These are phyloP conservation scores for Microbotryum lychnidis-dioicae DNA, from an alignment of 1,284 basidiomycete genomes.

Conservation along the genomic window DNA sequence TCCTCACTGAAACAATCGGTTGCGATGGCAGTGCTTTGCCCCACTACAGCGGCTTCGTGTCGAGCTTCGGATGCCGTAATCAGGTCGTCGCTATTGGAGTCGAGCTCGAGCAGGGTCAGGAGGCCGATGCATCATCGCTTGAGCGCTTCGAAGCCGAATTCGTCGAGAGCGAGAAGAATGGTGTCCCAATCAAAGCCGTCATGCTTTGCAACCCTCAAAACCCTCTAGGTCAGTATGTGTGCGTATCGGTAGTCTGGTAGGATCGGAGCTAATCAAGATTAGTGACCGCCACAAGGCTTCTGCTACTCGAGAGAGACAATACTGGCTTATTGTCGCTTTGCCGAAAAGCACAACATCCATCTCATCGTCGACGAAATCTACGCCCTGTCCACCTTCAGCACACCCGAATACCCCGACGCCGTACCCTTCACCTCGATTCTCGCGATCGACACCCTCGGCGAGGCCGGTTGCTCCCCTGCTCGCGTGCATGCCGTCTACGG, in stretches of 20 bases:
- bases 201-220: slow-evolving; percentile 46
- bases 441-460: slow-evolving; percentile 41
- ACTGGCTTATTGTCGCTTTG: slow-evolving; percentile 43
- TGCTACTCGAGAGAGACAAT: slow-evolving; percentile 41
- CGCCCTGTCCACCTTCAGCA: slow-evolving; percentile 14
- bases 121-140: slow-evolving; percentile 14
- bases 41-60: slow-evolving; percentile 35
- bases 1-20: background rate
- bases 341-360: slow-evolving; percentile 44
- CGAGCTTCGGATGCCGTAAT: slow-evolving; percentile 27
- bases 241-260: background rate
- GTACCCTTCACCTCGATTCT: slow-evolving; percentile 43
- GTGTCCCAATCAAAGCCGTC: slow-evolving; percentile 23
- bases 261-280: background rate
- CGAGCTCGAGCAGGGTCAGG: slow-evolving; percentile 17
- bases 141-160: slow-evolving; percentile 14
- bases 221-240: slow-evolving; percentile 37
- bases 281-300: slow-evolving; percentile 6
- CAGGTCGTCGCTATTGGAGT: slow-evolving; percentile 38
- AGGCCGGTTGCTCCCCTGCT: slow-evolving; percentile 42
- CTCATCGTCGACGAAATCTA: slow-evolving; percentile 45
- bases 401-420: slow-evolving; percentile 34
- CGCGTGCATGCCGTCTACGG: slow-evolving; percentile 40
- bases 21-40: background rate
- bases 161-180: slow-evolving; percentile 5